Evolutionary conservation across 495 filamentous ascomycete genomes (phyloP).

Genomic region (Penicillium crystallinum): DNA sequence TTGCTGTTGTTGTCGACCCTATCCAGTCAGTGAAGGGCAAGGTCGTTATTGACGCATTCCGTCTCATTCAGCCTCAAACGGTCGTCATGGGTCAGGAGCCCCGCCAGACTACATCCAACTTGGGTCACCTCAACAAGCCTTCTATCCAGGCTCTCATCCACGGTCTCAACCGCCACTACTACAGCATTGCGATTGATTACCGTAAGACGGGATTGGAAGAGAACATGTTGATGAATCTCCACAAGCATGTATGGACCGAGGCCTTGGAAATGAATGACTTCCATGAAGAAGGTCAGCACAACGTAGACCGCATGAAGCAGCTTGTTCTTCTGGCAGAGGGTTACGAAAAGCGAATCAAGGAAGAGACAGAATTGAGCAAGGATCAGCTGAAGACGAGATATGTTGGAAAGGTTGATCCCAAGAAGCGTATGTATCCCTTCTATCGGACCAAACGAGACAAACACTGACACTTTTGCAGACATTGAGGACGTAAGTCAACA

Average conservation of each 20-base stretch:
- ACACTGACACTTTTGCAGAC: constrained; percentile 46
- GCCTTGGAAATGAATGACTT: constrained; percentile 97
- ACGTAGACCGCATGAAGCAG: constrained; percentile 78
- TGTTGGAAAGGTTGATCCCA: constrained; percentile 96
- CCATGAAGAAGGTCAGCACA: constrained; percentile 72
- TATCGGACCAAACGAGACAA: neutral
- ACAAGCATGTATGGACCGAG: constrained; percentile 99
- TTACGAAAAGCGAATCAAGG: constrained; percentile 97
- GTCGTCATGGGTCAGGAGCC: constrained; percentile 97
- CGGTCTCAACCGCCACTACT: constrained; percentile 96
- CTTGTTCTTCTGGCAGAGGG: constrained; percentile 88
- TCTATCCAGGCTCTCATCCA: constrained; percentile 99
- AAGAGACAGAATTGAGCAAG: constrained; percentile 94
- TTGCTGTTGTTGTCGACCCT: constrained; percentile 95
- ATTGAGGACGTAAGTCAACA: constrained; percentile 93
- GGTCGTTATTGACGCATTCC: constrained; percentile 98
- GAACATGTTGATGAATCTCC: constrained; percentile 99
- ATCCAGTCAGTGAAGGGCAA: constrained; percentile 99
- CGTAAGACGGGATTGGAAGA: constrained; percentile 96
- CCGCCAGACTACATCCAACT: constrained; percentile 94
- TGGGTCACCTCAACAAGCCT: constrained; percentile 97
- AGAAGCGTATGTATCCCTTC: constrained; percentile 67
- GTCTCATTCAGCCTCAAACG: constrained; percentile 97
- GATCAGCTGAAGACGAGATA: constrained; percentile 98
- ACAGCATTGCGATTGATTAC: constrained; percentile 97